phyloP scores from a whole-genome alignment of 352 stramenopile species.

The Phytophthora ramorum region DNA sequence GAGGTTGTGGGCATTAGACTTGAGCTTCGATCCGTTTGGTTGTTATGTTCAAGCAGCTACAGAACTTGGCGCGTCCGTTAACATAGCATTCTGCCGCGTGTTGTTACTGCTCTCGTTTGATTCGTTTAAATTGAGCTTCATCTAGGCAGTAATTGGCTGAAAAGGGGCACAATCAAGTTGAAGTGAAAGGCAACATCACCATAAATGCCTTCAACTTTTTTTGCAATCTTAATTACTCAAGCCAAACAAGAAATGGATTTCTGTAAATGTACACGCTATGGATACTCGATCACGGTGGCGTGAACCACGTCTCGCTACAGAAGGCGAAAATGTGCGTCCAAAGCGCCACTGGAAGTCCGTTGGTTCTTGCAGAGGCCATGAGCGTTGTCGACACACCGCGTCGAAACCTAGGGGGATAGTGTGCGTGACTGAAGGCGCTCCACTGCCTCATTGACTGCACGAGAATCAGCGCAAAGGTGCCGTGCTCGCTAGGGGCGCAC shows the following conservation, averaged over 20 bases:
- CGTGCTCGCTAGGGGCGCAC: conserved; percentile 49
- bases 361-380: conserved; percentile 49
- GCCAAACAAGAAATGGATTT: background rate
- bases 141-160: background rate
- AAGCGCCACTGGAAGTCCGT: conserved; percentile 51
- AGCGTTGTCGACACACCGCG: conserved; percentile 45
- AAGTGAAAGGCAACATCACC: conserved; percentile 10
- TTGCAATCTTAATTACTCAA: too few relatives aligned
- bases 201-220: too few relatives aligned
- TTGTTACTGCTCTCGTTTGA: background rate
- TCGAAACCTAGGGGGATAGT: conserved; percentile 57
- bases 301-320: conserved; percentile 67
- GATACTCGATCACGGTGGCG: background rate
- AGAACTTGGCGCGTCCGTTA: background rate
- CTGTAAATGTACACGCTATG: conserved; percentile 2
- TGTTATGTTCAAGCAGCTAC: too few relatives aligned
- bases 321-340: conserved; percentile 67
- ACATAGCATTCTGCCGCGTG: conserved; percentile 3
- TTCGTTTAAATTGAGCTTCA: conserved; percentile 3
- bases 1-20: background rate
- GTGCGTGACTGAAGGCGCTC: conserved; percentile 48
- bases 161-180: conserved; percentile 9
- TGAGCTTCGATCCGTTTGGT: background rate
- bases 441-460: conserved; percentile 48
- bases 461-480: conserved; percentile 66